Base-by-base conservation (phyloP, 768 basidiomycete species). In the Trametopsis cervina region DNA sequence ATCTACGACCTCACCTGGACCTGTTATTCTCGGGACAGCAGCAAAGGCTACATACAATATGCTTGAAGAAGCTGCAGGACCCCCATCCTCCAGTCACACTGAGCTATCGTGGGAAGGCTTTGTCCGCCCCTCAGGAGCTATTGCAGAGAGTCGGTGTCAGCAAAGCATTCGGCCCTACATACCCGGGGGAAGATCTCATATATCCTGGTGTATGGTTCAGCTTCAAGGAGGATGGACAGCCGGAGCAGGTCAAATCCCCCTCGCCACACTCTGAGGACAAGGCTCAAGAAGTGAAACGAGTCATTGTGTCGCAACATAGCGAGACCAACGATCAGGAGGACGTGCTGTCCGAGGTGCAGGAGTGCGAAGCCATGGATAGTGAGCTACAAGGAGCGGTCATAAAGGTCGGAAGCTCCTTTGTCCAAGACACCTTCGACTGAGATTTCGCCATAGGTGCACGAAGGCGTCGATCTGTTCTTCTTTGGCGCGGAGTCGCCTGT, bases 151-250 rank as follows among this genome's bases (percentile, higher is more conserved):
- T 84, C 2, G 75, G 72, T 24, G 83, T 91, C 3, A 83, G 76
- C 50, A 75, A 79, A 35, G 78, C 76, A 13, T 90, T 92, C 64
- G 89, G 89, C 2, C 89, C 89, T 1, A 91, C 89, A 0, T 91
- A 90, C 63, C 78, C 84, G 10, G 77, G 77, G 22, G 84, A 89
- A 49, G 83, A 85, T 54, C 65, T 90, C 54, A 77, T 76, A 37
- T 92, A 90, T 65, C 89, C 89, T 2, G 89, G 89, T 0, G 71
- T 91, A 26, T 83, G 81, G 76, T 92, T 92, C 60, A 80, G 80
- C 54, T 91, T 91, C 54, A 85, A 87, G 37, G 88, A 89, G 44
- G 89, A 90, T 56, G 66, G 55, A 21, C 59, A 57, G 29, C 64
- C 67, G 1, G 83, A 85, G 13, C 27, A 35, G 10, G 11, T 37